Evolutionary conservation across 164 flowering plant species (phyloP).

Genomic region (Chimonanthus salicifolius): DNA sequence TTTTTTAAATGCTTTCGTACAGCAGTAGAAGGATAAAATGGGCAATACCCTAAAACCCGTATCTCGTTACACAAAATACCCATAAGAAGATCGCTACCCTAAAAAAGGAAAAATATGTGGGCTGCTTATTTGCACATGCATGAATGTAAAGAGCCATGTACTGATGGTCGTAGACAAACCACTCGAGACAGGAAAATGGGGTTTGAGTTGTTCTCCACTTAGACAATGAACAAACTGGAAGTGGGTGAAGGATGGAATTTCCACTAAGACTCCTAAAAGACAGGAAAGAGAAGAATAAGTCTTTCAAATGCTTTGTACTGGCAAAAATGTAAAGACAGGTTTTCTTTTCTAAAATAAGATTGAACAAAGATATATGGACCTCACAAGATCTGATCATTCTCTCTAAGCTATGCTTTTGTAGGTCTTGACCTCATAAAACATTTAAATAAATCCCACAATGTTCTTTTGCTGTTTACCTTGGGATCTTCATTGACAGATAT

Average conservation of each 20-base stretch:
- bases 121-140: background rate
- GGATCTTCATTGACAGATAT: background rate
- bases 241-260: background rate
- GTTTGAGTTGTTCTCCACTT: conserved; percentile 1
- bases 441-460: background rate
- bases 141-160: background rate
- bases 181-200: background rate
- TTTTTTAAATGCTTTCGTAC: too few species aligned
- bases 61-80: too few species aligned
- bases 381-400: background rate
- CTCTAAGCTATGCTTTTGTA: background rate
- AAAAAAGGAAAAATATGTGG: background rate
- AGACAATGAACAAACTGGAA: background rate
- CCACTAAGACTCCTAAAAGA: background rate
- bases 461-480: background rate
- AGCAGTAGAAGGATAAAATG: too few species aligned
- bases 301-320: background rate
- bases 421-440: background rate
- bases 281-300: background rate
- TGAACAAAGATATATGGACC: too few species aligned
- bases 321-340: too few species aligned
- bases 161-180: background rate
- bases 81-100: too few species aligned
- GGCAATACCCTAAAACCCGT: too few species aligned
- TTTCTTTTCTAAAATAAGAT: too few species aligned